Conservation (phyloP, 495 filamentous ascomycete genomes). For the Neurospora sublineolata region DNA sequence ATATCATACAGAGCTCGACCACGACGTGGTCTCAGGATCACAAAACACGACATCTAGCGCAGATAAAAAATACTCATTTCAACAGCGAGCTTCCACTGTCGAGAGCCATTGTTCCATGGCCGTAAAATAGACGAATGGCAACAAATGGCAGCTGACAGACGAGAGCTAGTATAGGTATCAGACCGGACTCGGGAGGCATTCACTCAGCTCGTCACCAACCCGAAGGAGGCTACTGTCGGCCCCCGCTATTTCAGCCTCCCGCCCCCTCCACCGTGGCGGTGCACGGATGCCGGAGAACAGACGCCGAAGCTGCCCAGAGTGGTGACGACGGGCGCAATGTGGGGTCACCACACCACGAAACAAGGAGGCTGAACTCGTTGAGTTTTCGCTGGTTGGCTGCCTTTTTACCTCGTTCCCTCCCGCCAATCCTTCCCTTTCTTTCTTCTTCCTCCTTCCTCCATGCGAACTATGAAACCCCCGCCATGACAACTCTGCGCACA, state of each 20-base stretch:
- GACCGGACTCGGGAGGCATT: not conserved
- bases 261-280: slow-evolving; percentile 5
- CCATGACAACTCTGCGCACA: not conserved
- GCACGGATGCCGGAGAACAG: not conserved
- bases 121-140: not conserved
- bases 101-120: not conserved
- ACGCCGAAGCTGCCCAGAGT: not conserved
- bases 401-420: slow-evolving; percentile 1
- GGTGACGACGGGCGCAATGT: not conserved
- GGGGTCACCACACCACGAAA: slow-evolving; percentile 1
- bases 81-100: not conserved
- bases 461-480: slow-evolving; percentile 6
- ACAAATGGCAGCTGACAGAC: not conserved
- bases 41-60: not conserved
- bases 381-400: slow-evolving; percentile 16
- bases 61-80: not conserved
- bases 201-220: not conserved
- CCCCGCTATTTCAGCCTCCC: not conserved
- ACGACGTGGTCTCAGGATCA: not conserved
- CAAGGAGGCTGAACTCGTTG: slow-evolving; percentile 19
- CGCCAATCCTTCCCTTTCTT: slow-evolving; percentile 3
- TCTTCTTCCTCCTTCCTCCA: slow-evolving; percentile 4
- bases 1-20: not conserved
- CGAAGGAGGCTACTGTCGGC: not conserved
- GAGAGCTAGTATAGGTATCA: not conserved